These are phyloP conservation scores for Venturiaceae sp. DNA, from an alignment of 2,329 filamentous ascomycete species.

Conservation along the genomic window DNA sequence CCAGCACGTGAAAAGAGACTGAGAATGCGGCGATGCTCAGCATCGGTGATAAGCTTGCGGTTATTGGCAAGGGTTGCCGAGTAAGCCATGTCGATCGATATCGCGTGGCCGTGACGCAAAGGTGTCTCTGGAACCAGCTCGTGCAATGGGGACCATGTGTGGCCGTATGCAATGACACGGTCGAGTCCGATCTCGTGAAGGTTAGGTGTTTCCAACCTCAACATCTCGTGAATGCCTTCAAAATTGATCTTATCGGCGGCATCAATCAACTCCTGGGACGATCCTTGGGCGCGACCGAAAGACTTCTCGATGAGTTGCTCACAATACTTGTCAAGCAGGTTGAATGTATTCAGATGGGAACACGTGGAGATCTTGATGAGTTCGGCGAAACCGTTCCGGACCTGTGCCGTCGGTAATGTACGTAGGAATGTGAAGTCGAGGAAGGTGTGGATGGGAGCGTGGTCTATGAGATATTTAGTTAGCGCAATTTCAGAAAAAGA, in stretches of 20 bases:
- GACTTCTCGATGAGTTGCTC: slow-evolving; percentile 56
- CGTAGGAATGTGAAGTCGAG: slow-evolving; percentile 65
- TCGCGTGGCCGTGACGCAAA: slow-evolving; percentile 63
- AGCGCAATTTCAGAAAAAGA: neutral
- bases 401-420: slow-evolving; percentile 56
- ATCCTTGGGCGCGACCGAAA: slow-evolving; percentile 53
- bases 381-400: slow-evolving; percentile 66
- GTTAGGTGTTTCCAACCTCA: slow-evolving; percentile 64
- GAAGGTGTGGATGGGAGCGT: slow-evolving; percentile 63
- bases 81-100: slow-evolving; percentile 69
- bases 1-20: slow-evolving; percentile 60
- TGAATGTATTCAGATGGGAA: slow-evolving; percentile 55
- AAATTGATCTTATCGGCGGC: slow-evolving; percentile 59
- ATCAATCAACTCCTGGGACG: slow-evolving; percentile 44
- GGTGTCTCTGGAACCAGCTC: slow-evolving; percentile 60
- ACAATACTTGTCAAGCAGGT: slow-evolving; percentile 59
- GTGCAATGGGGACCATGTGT: slow-evolving; percentile 65
- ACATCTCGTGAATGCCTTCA: slow-evolving; percentile 63
- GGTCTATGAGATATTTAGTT: slow-evolving; percentile 39
- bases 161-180: slow-evolving; percentile 63
- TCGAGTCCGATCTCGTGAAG: slow-evolving; percentile 64
- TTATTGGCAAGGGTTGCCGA: slow-evolving; percentile 57
- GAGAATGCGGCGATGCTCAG: slow-evolving; percentile 53
- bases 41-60: slow-evolving; percentile 49
- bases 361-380: slow-evolving; percentile 69